phyloP scores from a whole-genome alignment of 2,329 filamentous ascomycete species.

The Leptodontidium sp. region DNA sequence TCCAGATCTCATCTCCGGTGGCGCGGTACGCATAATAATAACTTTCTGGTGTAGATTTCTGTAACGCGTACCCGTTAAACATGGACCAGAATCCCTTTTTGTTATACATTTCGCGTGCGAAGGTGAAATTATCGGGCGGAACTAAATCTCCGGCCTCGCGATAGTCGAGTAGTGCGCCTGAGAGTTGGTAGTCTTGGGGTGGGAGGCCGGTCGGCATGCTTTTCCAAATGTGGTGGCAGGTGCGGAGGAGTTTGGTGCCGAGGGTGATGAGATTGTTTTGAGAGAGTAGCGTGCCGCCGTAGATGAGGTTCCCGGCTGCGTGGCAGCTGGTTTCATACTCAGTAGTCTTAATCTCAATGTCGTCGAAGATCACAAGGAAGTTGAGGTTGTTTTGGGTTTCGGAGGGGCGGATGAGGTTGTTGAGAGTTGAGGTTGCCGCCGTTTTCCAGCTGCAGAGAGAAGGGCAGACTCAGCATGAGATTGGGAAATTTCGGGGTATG shows the following conservation, averaged over 20 bases:
- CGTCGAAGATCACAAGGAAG: not conserved
- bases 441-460: not conserved
- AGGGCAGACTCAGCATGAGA: not conserved
- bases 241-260: not conserved
- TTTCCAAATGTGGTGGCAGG: not conserved
- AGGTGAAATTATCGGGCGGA: not conserved
- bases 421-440: not conserved
- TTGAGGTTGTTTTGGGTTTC: not conserved
- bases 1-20: not conserved
- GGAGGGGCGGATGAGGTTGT: not conserved
- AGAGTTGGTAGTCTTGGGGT: not conserved
- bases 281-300: not conserved
- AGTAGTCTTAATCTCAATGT: slow-evolving; percentile 1
- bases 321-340: not conserved
- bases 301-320: not conserved
- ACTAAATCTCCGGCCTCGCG: not conserved
- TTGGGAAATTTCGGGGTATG: not conserved
- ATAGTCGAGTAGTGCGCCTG: not conserved
- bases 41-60: not conserved
- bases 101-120: not conserved
- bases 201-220: not conserved
- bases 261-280: not conserved
- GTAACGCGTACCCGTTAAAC: not conserved
- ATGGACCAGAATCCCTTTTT: not conserved
- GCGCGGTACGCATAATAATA: not conserved